These are phyloP conservation scores for Thymus mandschuricus DNA, from an alignment of 257 asterid species.

Conservation along the genomic window DNA sequence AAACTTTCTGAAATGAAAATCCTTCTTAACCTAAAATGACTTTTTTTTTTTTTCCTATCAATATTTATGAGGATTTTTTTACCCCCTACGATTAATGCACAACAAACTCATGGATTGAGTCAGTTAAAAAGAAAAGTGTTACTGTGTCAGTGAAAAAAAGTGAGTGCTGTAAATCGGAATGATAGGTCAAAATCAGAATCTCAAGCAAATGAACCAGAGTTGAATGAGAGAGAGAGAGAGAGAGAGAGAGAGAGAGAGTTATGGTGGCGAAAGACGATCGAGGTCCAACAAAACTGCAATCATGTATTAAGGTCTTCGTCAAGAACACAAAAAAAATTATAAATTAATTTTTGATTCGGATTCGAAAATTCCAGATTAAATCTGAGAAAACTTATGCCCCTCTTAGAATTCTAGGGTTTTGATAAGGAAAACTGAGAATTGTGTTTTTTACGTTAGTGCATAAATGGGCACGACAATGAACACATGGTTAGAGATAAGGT, in stretches of 20 bases:
- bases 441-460: not conserved
- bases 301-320: too few relatives aligned
- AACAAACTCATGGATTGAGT: too few relatives aligned
- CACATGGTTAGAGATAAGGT: slow-evolving; percentile 1
- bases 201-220: slow-evolving; percentile 39
- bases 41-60: too few relatives aligned
- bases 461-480: not conserved
- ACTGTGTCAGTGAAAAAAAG: slow-evolving; percentile 5
- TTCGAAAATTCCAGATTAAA: too few relatives aligned
- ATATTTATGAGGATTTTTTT: too few relatives aligned
- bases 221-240: slow-evolving; percentile 26
- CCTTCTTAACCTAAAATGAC: too few relatives aligned
- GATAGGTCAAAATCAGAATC: slow-evolving; percentile 68
- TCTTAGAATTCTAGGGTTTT: slow-evolving; percentile 37
- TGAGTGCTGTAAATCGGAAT: slow-evolving; percentile 22
- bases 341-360: too few relatives aligned
- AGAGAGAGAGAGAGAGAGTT: not conserved
- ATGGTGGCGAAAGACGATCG: not conserved
- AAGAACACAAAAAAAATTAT: too few relatives aligned
- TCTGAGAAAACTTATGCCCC: too few relatives aligned
- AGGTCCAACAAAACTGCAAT: too few relatives aligned
- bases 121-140: slow-evolving; percentile 16
- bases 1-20: not conserved
- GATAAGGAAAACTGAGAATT: not conserved
- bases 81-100: not conserved